A percentile compares a stretch with the other conserved stretches of the same genome.
These are phyloP conservation scores for Vanderwaltozyma yarrowii DNA, from an alignment of 805 yeast genomes.

Conservation along the genomic window DNA sequence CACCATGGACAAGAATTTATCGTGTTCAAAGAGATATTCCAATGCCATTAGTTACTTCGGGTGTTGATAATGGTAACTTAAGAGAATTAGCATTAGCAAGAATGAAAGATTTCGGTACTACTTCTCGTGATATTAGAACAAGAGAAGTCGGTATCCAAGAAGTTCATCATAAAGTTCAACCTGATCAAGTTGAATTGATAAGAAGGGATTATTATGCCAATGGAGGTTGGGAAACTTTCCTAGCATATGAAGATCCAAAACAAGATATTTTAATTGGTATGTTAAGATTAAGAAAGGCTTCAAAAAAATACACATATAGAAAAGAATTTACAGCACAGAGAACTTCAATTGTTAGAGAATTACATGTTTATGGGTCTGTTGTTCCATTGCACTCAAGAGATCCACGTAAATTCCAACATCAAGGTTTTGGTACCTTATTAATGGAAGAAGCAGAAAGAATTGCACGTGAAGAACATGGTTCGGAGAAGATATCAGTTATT, in stretches of 20 bases:
- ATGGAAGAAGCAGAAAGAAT: slow-evolving; percentile 99
- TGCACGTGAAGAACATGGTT: slow-evolving; percentile 90
- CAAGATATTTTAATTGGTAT: slow-evolving; percentile 92
- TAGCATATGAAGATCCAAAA: slow-evolving; percentile 93
- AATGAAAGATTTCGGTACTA: slow-evolving; percentile 96
- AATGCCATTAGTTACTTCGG: slow-evolving; percentile 95
- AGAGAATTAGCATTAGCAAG: slow-evolving; percentile 92
- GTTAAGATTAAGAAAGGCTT: slow-evolving; percentile 76
- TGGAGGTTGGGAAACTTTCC: slow-evolving; percentile 97
- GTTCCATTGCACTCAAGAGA: slow-evolving; percentile 95
- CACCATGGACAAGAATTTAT: slow-evolving; percentile 98
- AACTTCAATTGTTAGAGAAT: slow-evolving; percentile 90
- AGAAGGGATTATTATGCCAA: slow-evolving; percentile 95
- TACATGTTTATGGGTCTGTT: slow-evolving; percentile 95
- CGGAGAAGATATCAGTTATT: slow-evolving; percentile 83
- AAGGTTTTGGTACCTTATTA: slow-evolving; percentile 92
- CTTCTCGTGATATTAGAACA: slow-evolving; percentile 92
- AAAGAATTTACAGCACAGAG: slow-evolving; percentile 77
- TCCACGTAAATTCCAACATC: slow-evolving; percentile 97
- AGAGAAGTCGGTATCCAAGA: slow-evolving; percentile 98
- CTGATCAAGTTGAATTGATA: slow-evolving; percentile 92
- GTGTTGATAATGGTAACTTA: slow-evolving; percentile 95
- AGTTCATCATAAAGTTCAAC: slow-evolving; percentile 92
- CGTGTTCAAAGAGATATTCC: slow-evolving; percentile 98
- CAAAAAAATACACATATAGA: slow-evolving; percentile 81